phyloP scores from a whole-genome alignment of 805 yeast species.

The Hagleromyces aurorensis region DNA sequence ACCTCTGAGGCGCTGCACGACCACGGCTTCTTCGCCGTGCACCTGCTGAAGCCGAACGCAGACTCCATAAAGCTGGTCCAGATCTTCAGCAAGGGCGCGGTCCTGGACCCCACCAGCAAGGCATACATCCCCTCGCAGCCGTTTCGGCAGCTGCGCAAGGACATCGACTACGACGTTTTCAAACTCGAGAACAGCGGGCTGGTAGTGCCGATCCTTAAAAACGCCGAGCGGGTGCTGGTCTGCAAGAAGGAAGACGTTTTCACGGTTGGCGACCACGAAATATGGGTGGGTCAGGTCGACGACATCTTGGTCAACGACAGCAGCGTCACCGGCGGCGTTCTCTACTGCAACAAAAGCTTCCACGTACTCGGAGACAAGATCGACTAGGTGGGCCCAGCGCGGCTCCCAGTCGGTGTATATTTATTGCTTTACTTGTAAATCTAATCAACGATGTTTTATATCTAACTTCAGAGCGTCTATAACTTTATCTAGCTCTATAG shows the following conservation, averaged over 20 bases:
- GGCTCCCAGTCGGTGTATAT: no score
- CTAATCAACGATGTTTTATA: no score
- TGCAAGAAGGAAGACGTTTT: constrained; percentile 50
- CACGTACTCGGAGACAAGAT: constrained; percentile 39
- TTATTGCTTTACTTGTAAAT: no score
- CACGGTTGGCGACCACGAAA: constrained; percentile 74
- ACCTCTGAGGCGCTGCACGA: constrained; percentile 63
- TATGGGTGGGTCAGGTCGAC: constrained; percentile 76
- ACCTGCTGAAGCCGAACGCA: constrained; percentile 56
- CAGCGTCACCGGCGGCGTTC: constrained; percentile 50
- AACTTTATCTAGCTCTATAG: no score
- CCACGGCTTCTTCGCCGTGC: constrained; percentile 59
- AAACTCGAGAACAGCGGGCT: constrained; percentile 12
- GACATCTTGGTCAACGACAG: constrained; percentile 37
- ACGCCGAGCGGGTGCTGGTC: constrained; percentile 53
- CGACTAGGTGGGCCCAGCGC: no score
- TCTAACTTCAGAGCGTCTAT: no score
- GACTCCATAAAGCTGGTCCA: constrained; percentile 53
- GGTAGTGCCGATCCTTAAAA: constrained; percentile 47
- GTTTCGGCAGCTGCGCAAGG: constrained; percentile 36
- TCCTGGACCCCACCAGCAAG: constrained; percentile 27
- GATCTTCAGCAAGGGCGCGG: constrained; percentile 51
- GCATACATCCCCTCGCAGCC: constrained; percentile 41
- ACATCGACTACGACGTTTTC: constrained; percentile 32
- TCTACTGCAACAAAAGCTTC: constrained; percentile 57